Conservation (phyloP, 1,139 yeast genomes). For the Yamadazyma sp. region DNA sequence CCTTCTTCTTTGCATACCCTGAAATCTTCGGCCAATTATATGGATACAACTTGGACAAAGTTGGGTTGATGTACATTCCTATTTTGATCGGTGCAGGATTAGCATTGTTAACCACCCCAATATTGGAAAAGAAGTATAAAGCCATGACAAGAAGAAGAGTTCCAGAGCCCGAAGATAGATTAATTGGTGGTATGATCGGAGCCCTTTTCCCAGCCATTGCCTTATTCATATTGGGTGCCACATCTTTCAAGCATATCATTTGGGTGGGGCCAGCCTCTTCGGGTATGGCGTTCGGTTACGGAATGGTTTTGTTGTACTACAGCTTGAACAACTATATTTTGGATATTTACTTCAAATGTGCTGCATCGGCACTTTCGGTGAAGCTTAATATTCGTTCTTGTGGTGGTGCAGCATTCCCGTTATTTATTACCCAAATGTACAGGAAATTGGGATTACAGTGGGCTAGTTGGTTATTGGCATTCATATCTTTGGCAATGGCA, state of each 20-base stretch:
- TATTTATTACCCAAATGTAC: conserved; percentile 84
- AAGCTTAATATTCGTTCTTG: conserved; percentile 85
- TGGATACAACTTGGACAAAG: conserved; percentile 63
- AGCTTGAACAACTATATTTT: conserved; percentile 86
- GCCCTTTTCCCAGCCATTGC: conserved; percentile 89
- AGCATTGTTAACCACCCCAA: conserved; percentile 72
- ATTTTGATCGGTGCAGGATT: conserved; percentile 79
- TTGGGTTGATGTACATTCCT: conserved; percentile 85
- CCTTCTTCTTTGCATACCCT: conserved; percentile 90
- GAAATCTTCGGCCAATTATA: conserved; percentile 68
- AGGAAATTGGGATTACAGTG: conserved; percentile 70
- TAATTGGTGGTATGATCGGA: conserved; percentile 87
- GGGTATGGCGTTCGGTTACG: conserved; percentile 86
- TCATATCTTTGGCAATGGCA: conserved; percentile 80
- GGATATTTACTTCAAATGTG: conserved; percentile 81
- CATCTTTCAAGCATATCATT: conserved; percentile 72
- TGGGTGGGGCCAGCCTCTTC: conserved; percentile 97
- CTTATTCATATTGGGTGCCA: conserved; percentile 84
- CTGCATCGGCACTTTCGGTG: conserved; percentile 91
- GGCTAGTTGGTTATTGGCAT: conserved; percentile 85
- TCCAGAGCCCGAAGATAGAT: conserved; percentile 85
- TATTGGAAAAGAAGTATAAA: conserved; percentile 62
- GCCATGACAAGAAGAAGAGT: conserved; percentile 52
- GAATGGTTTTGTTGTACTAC: conserved; percentile 87
- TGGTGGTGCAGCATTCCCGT: conserved; percentile 90